phyloP scores from a whole-genome alignment of 257 asterid species.

The Buddleja alternifolia region DNA sequence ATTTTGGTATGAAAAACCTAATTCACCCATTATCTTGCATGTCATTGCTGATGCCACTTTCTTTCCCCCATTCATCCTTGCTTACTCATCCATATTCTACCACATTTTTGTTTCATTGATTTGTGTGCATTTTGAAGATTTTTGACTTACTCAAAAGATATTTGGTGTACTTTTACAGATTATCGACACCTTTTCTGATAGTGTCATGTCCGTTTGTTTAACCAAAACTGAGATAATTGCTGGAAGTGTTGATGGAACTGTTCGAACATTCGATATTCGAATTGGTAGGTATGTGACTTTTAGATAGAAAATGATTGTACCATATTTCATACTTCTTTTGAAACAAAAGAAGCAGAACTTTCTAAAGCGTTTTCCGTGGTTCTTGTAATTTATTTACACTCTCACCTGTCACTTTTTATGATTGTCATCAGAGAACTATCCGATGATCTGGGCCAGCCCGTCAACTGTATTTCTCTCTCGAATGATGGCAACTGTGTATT shows the following conservation, averaged over 20 bases:
- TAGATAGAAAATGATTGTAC: constrained; percentile 18
- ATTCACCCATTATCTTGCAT: neutral
- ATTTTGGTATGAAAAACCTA: neutral
- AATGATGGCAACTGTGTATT: constrained; percentile 86
- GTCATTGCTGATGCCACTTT: constrained; percentile 6
- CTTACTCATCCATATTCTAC: neutral
- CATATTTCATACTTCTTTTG: neutral
- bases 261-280: constrained; percentile 92
- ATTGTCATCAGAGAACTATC: constrained; percentile 69
- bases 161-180: constrained; percentile 53
- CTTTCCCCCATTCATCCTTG: neutral
- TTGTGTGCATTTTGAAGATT: neutral
- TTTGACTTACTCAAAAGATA: constrained; percentile 6
- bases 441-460: constrained; percentile 86
- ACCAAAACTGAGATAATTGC: constrained; percentile 90
- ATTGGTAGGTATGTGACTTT: constrained; percentile 82
- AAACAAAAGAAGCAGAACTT: neutral
- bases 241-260: constrained; percentile 98
- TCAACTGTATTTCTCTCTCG: constrained; percentile 91
- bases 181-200: constrained; percentile 73
- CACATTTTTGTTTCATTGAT: neutral
- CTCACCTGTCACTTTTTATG: constrained; percentile 33
- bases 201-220: constrained; percentile 91
- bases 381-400: constrained; percentile 14
- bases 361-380: constrained; percentile 18